These are phyloP conservation scores for Rhinocladiella mackenziei DNA, from an alignment of 2,329 filamentous ascomycete species.

Conservation along the genomic window DNA sequence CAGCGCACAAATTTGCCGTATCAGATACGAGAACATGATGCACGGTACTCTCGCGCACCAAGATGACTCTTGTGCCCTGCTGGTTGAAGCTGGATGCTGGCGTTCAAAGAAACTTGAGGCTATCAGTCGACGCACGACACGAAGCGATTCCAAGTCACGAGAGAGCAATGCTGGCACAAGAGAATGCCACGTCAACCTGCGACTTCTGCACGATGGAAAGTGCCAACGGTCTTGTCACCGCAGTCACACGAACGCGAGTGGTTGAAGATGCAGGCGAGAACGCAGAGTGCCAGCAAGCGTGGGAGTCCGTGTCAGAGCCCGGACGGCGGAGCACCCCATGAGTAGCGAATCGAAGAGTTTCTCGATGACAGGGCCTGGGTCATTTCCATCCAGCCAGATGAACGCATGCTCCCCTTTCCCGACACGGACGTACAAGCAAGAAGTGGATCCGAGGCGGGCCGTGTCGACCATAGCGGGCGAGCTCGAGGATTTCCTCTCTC, in stretches of 20 bases:
- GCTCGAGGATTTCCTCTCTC: background rate
- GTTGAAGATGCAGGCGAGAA: slow-evolving; percentile 1
- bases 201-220: slow-evolving; percentile 1
- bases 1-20: background rate
- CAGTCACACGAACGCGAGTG: background rate
- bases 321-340: background rate
- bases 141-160: slow-evolving; percentile 4
- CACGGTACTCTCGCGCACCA: slow-evolving; percentile 1
- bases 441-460: background rate
- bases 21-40: background rate
- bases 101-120: background rate
- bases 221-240: background rate
- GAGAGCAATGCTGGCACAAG: background rate
- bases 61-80: background rate
- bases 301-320: slow-evolving; percentile 1
- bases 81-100: background rate
- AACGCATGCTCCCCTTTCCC: background rate
- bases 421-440: background rate
- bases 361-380: background rate
- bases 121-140: background rate
- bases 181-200: slow-evolving; percentile 5
- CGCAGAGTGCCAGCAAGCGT: background rate
- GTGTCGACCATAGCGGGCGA: slow-evolving; percentile 1
- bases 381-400: background rate
- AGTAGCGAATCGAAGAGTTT: background rate